These are phyloP conservation scores for Solanum rostratum DNA, from an alignment of 257 asterid genomes.

Conservation along the genomic window DNA sequence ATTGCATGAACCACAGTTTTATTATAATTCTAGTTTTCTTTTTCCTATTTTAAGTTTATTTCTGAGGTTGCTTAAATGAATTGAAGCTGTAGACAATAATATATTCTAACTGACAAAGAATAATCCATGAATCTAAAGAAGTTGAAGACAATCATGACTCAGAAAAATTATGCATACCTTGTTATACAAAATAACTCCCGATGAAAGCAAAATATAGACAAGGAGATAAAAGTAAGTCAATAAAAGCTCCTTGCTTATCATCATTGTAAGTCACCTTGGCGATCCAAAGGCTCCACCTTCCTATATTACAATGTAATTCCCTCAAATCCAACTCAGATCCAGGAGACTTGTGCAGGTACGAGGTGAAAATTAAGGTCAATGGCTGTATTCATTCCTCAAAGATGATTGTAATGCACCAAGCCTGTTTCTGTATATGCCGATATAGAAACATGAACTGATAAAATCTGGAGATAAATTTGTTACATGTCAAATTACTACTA, in stretches of 20 bases:
- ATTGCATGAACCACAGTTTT: not conserved
- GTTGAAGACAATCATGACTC: not conserved
- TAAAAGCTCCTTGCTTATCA: constrained; percentile 73
- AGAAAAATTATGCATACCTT: constrained; percentile 38
- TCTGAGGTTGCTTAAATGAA: not conserved
- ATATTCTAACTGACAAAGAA: not conserved
- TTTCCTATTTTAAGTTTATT: not conserved
- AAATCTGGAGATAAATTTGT: not conserved
- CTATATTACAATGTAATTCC: not conserved
- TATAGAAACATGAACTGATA: no score
- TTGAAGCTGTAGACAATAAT: not conserved
- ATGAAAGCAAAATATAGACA: constrained; percentile 66
- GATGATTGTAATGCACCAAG: not conserved
- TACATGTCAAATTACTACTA: not conserved
- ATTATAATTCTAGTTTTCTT: not conserved
- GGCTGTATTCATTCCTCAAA: not conserved
- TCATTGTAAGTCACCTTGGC: constrained; percentile 13
- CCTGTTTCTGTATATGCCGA: not conserved
- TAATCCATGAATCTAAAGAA: not conserved
- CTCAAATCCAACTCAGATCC: not conserved
- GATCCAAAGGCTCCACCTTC: not conserved
- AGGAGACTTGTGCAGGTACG: not conserved
- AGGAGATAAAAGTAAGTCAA: constrained; percentile 78
- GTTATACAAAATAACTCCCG: constrained; percentile 91
- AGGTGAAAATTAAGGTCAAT: not conserved